Evolutionary conservation across 805 yeast species (phyloP), one percentile per base, ranked within the genome.

Genomic region (Pichia rugopelliculosa): DNA sequence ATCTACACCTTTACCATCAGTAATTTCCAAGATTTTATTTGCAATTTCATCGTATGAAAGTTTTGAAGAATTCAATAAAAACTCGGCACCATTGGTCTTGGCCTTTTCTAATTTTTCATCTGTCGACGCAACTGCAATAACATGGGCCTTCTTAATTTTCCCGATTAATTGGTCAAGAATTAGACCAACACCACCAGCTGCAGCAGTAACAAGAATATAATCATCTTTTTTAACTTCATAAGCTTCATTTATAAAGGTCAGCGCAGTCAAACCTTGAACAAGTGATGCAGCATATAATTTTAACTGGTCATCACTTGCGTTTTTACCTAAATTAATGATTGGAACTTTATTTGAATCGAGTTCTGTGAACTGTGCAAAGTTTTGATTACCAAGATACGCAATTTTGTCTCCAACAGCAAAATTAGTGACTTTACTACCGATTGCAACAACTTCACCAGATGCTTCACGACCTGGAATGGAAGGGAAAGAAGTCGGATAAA

Each of bases 101-200:
- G 87, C 96, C 33, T 80, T 56, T 45, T 71, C 65, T 54, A 84
- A 73, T 66, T 90, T 90, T 48, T 76, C 95, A 24, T 74, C 77
- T 12, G 87, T 72, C 2, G 96, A 87, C 6, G 95, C 93, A 36
- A 85, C 72, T 3, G 95, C 96, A 66, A 90, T 88, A 41, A 81
- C 89, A 53, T 77, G 81, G 4, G 89, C 96, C 20, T 96, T 95
- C 42, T 69, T 71, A 26, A 52, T 22, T 22, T 66, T 59, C 26
- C 72, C 64, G 43, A 84, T 65, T 65, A 89, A 68, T 63, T 89
- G 96, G 43, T 73, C 70, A 46, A 88, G 68, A 18, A 87, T 55
- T 44, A 77, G 73, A 6, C 98, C 98, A 44, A 87, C 91, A 48
- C 97, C 96, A 41, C 97, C 98, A 3, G 97, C 96, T 8, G 96